phyloP scores from a whole-genome alignment of 805 yeast species.

The Sugiyamaella mastotermitis region DNA sequence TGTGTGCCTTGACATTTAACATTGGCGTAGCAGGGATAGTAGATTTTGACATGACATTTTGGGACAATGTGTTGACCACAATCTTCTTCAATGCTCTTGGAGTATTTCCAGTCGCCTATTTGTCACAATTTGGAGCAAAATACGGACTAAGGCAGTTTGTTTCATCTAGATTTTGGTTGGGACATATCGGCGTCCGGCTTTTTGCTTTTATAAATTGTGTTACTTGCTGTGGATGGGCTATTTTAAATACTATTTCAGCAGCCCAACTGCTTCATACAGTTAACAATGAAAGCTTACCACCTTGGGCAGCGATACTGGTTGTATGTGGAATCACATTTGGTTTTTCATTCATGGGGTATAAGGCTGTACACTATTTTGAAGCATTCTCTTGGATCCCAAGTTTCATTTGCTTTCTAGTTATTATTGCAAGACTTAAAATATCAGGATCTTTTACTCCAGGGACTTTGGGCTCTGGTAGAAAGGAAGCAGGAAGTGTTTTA shows the following conservation, averaged over 20 bases:
- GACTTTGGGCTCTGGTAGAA: constrained; percentile 44
- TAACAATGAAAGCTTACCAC: constrained; percentile 57
- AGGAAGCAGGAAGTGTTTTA: constrained; percentile 66
- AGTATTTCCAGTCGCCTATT: constrained; percentile 66
- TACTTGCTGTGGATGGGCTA: constrained; percentile 91
- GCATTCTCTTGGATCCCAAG: constrained; percentile 84
- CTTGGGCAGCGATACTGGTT: constrained; percentile 83
- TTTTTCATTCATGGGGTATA: constrained; percentile 77
- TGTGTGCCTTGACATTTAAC: constrained; percentile 73
- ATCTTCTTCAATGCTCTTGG: constrained; percentile 70
- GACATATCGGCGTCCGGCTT: constrained; percentile 65
- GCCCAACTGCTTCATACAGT: constrained; percentile 74
- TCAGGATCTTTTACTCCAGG: constrained; percentile 49
- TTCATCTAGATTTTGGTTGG: constrained; percentile 65
- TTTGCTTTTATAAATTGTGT: constrained; percentile 68
- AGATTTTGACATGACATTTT: constrained; percentile 60
- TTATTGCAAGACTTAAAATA: constrained; percentile 65
- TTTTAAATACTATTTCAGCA: constrained; percentile 79
- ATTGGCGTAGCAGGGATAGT: constrained; percentile 62
- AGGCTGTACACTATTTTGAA: constrained; percentile 70
- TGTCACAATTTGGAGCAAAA: constrained; percentile 74
- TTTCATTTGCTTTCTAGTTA: constrained; percentile 58
- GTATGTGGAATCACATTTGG: constrained; percentile 56
- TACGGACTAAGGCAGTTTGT: constrained; percentile 83
- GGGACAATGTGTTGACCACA: constrained; percentile 57